Evolutionary conservation across 106 monocot species (phyloP).

Genomic region (Iris macrosiphon): DNA sequence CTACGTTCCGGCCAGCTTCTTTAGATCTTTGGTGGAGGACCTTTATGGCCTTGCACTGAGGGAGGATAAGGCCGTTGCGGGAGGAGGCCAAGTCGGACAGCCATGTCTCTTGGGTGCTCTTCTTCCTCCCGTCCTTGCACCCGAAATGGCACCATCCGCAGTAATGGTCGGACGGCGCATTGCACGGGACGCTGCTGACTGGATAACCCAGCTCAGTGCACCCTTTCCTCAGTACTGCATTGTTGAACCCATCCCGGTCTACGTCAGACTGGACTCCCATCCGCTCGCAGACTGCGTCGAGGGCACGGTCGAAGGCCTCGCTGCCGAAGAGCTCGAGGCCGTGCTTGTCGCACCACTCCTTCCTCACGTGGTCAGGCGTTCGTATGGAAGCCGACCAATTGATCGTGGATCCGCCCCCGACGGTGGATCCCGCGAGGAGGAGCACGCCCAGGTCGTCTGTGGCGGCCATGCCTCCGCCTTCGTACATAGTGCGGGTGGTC

Average conservation of each 20-base stretch:
- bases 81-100: constrained; percentile 41
- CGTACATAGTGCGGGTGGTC: constrained; percentile 31
- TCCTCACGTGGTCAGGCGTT: constrained; percentile 33
- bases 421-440: constrained; percentile 44
- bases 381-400: constrained; percentile 65
- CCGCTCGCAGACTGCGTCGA: constrained; percentile 50
- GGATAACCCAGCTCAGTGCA: constrained; percentile 41
- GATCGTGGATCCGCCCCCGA: constrained; percentile 58
- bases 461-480: constrained; percentile 24
- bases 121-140: constrained; percentile 43
- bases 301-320: constrained; percentile 25
- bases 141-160: constrained; percentile 72
- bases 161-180: constrained; percentile 45
- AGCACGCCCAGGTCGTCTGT: constrained; percentile 26
- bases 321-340: constrained; percentile 49
- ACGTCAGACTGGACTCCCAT: constrained; percentile 37
- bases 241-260: constrained; percentile 38
- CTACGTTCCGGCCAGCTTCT: background rate
- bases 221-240: constrained; percentile 29
- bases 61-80: constrained; percentile 48
- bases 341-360: constrained; percentile 22
- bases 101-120: constrained; percentile 50
- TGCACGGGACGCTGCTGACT: constrained; percentile 26
- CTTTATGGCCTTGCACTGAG: constrained; percentile 15
- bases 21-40: constrained; percentile 10